These are phyloP conservation scores for Chrysopogon serrulatus DNA, from an alignment of 176 grass and related monocot species.

Conservation along the genomic window DNA sequence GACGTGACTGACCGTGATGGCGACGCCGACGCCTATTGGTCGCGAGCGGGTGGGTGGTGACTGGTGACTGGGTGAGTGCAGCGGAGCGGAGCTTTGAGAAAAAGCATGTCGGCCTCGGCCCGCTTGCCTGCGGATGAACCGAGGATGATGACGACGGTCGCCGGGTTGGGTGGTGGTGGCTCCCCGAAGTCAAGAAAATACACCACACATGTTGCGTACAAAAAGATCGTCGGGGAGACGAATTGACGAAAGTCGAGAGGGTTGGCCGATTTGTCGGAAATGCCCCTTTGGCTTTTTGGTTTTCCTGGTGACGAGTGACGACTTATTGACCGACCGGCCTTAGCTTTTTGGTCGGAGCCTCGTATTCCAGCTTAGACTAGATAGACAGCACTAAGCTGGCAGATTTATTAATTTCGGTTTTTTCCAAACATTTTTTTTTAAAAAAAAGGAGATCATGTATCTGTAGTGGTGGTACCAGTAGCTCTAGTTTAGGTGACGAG, in stretches of 20 bases:
- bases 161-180: neutral
- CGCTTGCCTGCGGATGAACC: neutral
- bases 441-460: neutral
- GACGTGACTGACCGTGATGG: neutral
- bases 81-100: neutral
- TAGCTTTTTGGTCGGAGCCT: constrained; percentile 18
- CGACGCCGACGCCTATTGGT: neutral
- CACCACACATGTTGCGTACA: neutral
- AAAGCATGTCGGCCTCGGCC: constrained; percentile 39
- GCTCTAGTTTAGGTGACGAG: neutral
- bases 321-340: constrained; percentile 5
- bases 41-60: constrained; percentile 29
- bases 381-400: too few relatives aligned
- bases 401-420: too few relatives aligned
- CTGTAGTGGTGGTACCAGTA: neutral
- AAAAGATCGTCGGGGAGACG: neutral
- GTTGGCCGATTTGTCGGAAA: neutral
- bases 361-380: too few relatives aligned
- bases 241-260: neutral
- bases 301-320: neutral
- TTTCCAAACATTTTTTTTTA: too few relatives aligned
- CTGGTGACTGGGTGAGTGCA: too few relatives aligned
- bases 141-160: neutral
- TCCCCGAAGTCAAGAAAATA: constrained; percentile 21
- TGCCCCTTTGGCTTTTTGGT: neutral